These are phyloP conservation scores for Scenedesmus sp. DNA, from an alignment of 163 green algal genomes.

Conservation along the genomic window DNA sequence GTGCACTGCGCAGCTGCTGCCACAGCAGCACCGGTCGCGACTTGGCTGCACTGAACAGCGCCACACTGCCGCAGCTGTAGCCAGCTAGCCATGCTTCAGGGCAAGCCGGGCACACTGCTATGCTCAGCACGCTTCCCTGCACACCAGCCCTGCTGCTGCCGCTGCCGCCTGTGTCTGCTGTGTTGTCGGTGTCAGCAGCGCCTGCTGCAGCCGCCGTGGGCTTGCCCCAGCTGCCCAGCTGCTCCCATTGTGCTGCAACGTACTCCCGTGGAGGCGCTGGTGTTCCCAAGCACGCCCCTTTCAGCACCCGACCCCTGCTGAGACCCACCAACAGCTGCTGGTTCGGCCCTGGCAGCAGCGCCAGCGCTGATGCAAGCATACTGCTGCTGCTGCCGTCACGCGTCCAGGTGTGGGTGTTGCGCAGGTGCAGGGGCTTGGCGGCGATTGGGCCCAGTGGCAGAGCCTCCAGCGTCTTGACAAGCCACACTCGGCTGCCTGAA, in stretches of 20 bases:
- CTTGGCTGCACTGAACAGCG: neutral
- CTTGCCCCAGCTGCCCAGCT: neutral
- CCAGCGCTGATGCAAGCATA: constrained; percentile 5
- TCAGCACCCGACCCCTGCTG: constrained; percentile 59
- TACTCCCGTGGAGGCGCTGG: constrained; percentile 65
- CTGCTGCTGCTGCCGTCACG: neutral
- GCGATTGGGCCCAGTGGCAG: constrained; percentile 56
- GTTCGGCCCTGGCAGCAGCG: constrained; percentile 22
- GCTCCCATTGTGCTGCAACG: constrained; percentile 13
- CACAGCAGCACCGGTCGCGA: constrained; percentile 55
- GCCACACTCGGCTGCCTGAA: constrained; percentile 61
- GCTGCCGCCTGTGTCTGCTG: neutral
- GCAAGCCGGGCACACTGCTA: neutral
- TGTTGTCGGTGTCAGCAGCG: neutral
- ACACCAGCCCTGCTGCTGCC: neutral
- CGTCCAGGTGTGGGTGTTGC: neutral
- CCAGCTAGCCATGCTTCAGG: constrained; percentile 26
- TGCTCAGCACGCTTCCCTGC: neutral
- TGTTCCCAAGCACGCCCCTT: constrained; percentile 59
- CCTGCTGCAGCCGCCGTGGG: neutral
- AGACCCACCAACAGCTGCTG: constrained; percentile 64
- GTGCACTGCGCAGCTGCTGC: constrained; percentile 44
- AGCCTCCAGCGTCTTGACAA: constrained; percentile 54
- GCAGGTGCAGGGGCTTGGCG: constrained; percentile 36
- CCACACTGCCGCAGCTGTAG: constrained; percentile 30